phyloP scores from a whole-genome alignment of 495 filamentous ascomycete species.

The Pyrenula massariospora region DNA sequence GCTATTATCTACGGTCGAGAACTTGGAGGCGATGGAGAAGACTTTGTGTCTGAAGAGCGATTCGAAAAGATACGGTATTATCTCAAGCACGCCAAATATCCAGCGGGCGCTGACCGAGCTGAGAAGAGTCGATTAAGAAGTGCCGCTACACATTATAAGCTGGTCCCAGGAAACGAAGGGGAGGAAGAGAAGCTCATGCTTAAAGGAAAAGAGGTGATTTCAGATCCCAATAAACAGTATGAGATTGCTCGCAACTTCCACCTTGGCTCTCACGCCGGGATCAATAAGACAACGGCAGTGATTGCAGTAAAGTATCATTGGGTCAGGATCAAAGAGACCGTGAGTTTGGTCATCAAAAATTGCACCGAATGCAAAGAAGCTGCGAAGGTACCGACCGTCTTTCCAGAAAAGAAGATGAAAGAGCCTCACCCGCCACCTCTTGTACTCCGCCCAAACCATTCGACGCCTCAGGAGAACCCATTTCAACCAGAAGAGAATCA shows the following conservation, averaged over 20 bases:
- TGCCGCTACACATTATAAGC: slow-evolving; percentile 92
- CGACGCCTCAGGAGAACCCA: not conserved
- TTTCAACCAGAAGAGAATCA: not conserved
- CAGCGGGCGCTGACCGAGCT: slow-evolving; percentile 81
- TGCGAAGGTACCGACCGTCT: slow-evolving; percentile 38
- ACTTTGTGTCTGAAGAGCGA: slow-evolving; percentile 87
- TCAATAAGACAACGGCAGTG: slow-evolving; percentile 93
- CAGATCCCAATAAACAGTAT: slow-evolving; percentile 83
- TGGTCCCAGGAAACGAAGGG: slow-evolving; percentile 35
- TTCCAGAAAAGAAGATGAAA: not conserved
- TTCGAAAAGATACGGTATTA: slow-evolving; percentile 99
- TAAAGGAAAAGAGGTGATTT: slow-evolving; percentile 94
- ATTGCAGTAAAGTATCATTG: slow-evolving; percentile 94
- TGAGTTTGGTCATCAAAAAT: slow-evolving; percentile 84
- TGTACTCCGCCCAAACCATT: not conserved
- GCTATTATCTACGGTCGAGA: slow-evolving; percentile 95
- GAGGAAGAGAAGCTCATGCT: slow-evolving; percentile 75
- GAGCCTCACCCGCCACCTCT: not conserved
- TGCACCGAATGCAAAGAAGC: slow-evolving; percentile 83
- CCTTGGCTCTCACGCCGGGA: slow-evolving; percentile 71
- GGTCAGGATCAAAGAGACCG: slow-evolving; percentile 98
- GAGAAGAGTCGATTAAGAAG: slow-evolving; percentile 90
- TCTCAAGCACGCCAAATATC: slow-evolving; percentile 89
- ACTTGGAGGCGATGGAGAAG: slow-evolving; percentile 64
- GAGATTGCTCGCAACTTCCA: slow-evolving; percentile 75